Percentiles rank a stretch among this genome's conserved stretches.
Conservation (phyloP, 768 basidiomycete genomes). For the Termitomyces sp. region DNA sequence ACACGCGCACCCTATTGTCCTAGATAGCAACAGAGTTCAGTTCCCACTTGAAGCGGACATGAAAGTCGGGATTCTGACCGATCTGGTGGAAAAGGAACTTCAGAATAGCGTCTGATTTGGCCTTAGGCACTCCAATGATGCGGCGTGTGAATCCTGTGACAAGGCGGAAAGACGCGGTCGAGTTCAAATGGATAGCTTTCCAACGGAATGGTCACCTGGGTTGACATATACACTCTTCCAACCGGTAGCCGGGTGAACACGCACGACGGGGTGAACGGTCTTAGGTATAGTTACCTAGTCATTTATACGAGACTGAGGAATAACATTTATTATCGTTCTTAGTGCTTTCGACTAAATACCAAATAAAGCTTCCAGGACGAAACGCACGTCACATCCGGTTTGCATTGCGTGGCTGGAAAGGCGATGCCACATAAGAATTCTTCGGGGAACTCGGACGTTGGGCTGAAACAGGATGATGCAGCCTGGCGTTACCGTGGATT, state of each 20-base stretch:
- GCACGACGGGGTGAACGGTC: constrained; percentile 73
- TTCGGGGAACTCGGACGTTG: no score
- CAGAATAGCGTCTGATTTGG: constrained; percentile 73
- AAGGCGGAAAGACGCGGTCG: not conserved
- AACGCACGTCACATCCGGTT: no score
- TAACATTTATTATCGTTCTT: no score
- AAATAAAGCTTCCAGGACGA: no score
- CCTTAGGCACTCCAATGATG: constrained; percentile 74
- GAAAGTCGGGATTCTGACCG: constrained; percentile 63
- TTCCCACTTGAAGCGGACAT: constrained; percentile 76
- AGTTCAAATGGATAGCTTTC: not conserved
- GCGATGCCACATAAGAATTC: no score
- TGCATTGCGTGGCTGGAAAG: no score
- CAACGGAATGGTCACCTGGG: constrained; percentile 36
- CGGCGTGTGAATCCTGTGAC: constrained; percentile 67
- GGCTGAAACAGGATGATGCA: no score
- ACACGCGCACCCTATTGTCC: constrained; percentile 66
- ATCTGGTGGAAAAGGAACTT: constrained; percentile 68
- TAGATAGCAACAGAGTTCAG: constrained; percentile 76
- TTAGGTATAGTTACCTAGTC: no score
- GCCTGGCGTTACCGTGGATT: no score
- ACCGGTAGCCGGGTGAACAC: constrained; percentile 80
- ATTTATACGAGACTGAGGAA: no score
- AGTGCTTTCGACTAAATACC: no score
- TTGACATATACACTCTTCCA: constrained; percentile 85